A percentile compares a stretch with the other conserved stretches of the same genome.
Conservation (phyloP, 2,329 filamentous ascomycete species). For the Aspergillus fumigatiaffinis region DNA sequence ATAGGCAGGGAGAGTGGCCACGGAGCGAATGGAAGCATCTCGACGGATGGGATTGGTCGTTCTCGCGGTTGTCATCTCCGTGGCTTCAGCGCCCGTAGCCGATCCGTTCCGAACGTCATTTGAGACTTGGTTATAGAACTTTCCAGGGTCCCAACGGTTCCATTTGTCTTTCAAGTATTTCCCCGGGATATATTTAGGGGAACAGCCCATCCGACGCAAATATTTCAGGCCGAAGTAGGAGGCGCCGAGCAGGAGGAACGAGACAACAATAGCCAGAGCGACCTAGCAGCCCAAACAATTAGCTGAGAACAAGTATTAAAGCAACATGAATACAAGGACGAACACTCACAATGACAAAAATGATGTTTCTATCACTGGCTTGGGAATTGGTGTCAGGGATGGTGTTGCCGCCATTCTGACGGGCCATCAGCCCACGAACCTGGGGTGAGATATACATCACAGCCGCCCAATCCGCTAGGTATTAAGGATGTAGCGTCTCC, state of each 20-base stretch:
- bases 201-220: conserved; percentile 41
- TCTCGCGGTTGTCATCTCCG: conserved; percentile 25
- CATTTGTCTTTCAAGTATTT: conserved; percentile 50
- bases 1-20: conserved; percentile 90
- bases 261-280: conserved; percentile 29
- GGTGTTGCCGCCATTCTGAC: conserved; percentile 9
- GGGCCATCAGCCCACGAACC: conserved; percentile 13
- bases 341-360: conserved; percentile 29
- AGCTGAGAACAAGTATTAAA: neutral
- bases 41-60: conserved; percentile 58
- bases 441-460: conserved; percentile 19
- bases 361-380: conserved; percentile 16
- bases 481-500: neutral
- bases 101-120: conserved; percentile 16
- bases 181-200: conserved; percentile 51
- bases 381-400: neutral
- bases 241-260: conserved; percentile 25
- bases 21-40: conserved; percentile 82
- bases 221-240: conserved; percentile 39
- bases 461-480: neutral
- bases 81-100: conserved; percentile 26
- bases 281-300: conserved; percentile 14
- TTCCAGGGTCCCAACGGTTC: conserved; percentile 46
- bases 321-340: neutral
- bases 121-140: conserved; percentile 40